These are phyloP conservation scores for Lactarius psammicola DNA, from an alignment of 768 basidiomycete genomes.

Conservation along the genomic window DNA sequence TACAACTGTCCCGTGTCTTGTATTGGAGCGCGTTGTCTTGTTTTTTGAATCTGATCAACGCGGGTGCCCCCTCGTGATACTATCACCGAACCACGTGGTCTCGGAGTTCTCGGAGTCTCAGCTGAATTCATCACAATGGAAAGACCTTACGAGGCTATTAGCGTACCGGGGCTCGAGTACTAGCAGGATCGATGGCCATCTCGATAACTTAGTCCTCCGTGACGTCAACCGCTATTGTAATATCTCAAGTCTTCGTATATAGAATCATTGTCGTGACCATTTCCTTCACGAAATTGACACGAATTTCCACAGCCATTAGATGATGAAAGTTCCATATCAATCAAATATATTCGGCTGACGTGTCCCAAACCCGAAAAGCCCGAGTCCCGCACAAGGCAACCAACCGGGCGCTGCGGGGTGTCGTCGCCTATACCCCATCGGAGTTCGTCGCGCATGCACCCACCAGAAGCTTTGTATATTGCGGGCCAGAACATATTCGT, in stretches of 20 bases:
- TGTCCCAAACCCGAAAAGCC: neutral
- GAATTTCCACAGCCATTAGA: no score
- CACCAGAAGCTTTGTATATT: neutral
- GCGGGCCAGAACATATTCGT: neutral
- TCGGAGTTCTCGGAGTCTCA: neutral
- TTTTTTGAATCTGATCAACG: neutral
- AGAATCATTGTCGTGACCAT: neutral
- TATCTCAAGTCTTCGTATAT: neutral
- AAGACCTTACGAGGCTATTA: neutral
- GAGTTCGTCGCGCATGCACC: neutral
- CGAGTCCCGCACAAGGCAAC: neutral
- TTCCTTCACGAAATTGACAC: no score
- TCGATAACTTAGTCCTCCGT: neutral
- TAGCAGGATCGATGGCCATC: neutral
- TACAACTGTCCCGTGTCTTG: neutral
- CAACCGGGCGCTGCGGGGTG: neutral
- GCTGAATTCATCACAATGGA: constrained; percentile 1
- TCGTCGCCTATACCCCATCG: neutral
- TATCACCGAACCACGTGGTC: neutral
- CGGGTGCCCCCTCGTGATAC: neutral
- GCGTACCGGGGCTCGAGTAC: neutral
- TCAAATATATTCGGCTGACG: neutral
- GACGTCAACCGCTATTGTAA: neutral
- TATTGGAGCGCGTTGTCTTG: neutral
- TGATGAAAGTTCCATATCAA: neutral